A percentile compares a stretch with the other conserved stretches of the same genome.
phyloP scores from a whole-genome alignment of 495 filamentous ascomycete species.

The Bathelium albidoporum region DNA sequence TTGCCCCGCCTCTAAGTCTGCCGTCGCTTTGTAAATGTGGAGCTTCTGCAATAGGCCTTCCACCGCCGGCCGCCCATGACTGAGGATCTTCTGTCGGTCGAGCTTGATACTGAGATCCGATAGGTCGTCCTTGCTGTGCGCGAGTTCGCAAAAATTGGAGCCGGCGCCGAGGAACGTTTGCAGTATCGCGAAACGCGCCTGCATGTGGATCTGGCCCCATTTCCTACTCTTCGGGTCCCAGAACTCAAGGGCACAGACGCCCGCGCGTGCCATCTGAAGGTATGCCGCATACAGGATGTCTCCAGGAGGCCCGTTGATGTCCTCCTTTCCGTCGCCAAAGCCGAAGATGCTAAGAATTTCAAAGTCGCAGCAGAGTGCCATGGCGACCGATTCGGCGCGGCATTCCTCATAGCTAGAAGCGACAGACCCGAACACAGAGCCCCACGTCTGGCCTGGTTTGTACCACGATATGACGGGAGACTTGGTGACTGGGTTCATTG shows the following conservation, averaged over 20 bases:
- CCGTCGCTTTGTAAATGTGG: conserved; percentile 86
- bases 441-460: conserved; percentile 90
- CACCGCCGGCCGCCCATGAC: conserved; percentile 53
- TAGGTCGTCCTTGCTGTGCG: conserved; percentile 57
- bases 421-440: conserved; percentile 77
- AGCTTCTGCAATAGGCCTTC: conserved; percentile 84
- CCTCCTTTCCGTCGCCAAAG: conserved; percentile 59
- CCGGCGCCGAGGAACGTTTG: conserved; percentile 78
- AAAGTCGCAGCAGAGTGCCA: conserved; percentile 86
- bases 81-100: conserved; percentile 73
- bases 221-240: conserved; percentile 81
- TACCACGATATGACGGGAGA: conserved; percentile 79
- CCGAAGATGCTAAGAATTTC: conserved; percentile 83
- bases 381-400: conserved; percentile 79
- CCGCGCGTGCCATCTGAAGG: conserved; percentile 84
- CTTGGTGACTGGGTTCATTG: conserved; percentile 64
- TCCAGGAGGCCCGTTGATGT: conserved; percentile 67
- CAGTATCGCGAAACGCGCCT: conserved; percentile 87
- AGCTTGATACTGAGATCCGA: conserved; percentile 70
- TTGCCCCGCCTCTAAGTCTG: conserved; percentile 64
- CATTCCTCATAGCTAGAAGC: conserved; percentile 83
- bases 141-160: conserved; percentile 69
- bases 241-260: conserved; percentile 72
- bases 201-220: conserved; percentile 93
- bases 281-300: conserved; percentile 80